phyloP scores from a whole-genome alignment of 345 rosid species.

The Linum usitatissimum region DNA sequence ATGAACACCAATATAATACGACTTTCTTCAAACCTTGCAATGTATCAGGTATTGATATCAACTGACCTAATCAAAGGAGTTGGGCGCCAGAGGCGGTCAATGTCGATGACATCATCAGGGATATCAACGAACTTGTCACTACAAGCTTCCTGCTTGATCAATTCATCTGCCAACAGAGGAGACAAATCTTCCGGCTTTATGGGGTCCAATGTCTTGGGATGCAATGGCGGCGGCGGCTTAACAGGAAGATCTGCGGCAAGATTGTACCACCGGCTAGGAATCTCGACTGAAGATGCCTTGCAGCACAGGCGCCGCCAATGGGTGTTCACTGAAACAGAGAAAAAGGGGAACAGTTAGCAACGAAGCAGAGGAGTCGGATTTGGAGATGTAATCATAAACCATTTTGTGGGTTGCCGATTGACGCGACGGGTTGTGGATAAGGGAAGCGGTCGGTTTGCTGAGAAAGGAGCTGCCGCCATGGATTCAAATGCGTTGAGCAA shows the following conservation, averaged over 20 bases:
- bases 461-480: not conserved
- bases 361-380: not conserved
- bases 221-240: slow-evolving; percentile 75
- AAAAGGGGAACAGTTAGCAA: too few relatives aligned
- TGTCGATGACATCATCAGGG: slow-evolving; percentile 75
- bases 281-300: slow-evolving; percentile 16
- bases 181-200: slow-evolving; percentile 64
- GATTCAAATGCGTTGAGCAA: too few relatives aligned
- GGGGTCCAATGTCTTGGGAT: slow-evolving; percentile 68
- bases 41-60: not conserved
- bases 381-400: not conserved
- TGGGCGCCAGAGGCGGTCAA: slow-evolving; percentile 88
- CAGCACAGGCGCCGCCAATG: not conserved
- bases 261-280: slow-evolving; percentile 69
- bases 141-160: slow-evolving; percentile 74
- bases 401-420: not conserved
- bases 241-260: slow-evolving; percentile 65
- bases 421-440: not conserved
- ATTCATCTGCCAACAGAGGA: slow-evolving; percentile 68
- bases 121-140: slow-evolving; percentile 63
- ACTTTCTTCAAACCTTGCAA: too few relatives aligned
- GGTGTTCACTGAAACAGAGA: not conserved
- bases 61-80: slow-evolving; percentile 78
- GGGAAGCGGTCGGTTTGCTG: not conserved
- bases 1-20: too few relatives aligned